Evolutionary conservation across 2,329 filamentous ascomycete species (phyloP).

Genomic region (Xylaria sp.): DNA sequence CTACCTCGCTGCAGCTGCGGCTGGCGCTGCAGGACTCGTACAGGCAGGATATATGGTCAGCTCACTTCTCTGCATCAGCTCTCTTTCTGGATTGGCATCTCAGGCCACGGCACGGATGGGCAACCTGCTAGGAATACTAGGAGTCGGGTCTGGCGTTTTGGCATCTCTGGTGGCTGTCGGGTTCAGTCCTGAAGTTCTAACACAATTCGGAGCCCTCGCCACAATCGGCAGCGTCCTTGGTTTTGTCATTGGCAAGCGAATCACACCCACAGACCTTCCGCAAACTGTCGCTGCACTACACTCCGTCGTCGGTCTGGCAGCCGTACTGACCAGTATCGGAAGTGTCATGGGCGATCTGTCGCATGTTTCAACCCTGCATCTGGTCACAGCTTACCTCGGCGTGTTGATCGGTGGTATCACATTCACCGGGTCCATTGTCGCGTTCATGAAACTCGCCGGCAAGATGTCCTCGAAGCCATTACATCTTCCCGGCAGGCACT

Average conservation of each 20-base stretch:
- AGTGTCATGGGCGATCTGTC: slow-evolving; percentile 77
- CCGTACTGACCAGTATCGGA: slow-evolving; percentile 85
- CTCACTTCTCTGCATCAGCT: slow-evolving; percentile 82
- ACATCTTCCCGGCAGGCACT: slow-evolving; percentile 72
- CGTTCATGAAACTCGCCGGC: slow-evolving; percentile 84
- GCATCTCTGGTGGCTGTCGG: slow-evolving; percentile 82
- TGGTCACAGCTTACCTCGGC: slow-evolving; percentile 84
- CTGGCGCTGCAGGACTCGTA: slow-evolving; percentile 80
- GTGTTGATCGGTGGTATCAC: slow-evolving; percentile 87
- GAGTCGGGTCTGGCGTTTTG: slow-evolving; percentile 80
- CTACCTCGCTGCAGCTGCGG: slow-evolving; percentile 77
- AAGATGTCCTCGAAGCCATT: slow-evolving; percentile 79
- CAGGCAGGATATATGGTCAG: slow-evolving; percentile 87
- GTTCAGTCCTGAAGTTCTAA: slow-evolving; percentile 75
- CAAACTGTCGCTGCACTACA: slow-evolving; percentile 89
- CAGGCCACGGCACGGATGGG: slow-evolving; percentile 83
- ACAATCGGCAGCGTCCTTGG: slow-evolving; percentile 68
- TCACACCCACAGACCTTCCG: slow-evolving; percentile 84
- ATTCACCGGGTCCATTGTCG: slow-evolving; percentile 88
- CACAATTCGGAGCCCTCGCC: slow-evolving; percentile 79
- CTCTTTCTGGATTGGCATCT: slow-evolving; percentile 78
- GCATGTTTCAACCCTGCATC: slow-evolving; percentile 74
- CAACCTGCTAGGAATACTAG: slow-evolving; percentile 84
- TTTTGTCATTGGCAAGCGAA: slow-evolving; percentile 78
- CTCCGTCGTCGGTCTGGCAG: slow-evolving; percentile 86